Evolutionary conservation across 768 basidiomycete genomes (phyloP).

Genomic region (Tricholoma terreum): DNA sequence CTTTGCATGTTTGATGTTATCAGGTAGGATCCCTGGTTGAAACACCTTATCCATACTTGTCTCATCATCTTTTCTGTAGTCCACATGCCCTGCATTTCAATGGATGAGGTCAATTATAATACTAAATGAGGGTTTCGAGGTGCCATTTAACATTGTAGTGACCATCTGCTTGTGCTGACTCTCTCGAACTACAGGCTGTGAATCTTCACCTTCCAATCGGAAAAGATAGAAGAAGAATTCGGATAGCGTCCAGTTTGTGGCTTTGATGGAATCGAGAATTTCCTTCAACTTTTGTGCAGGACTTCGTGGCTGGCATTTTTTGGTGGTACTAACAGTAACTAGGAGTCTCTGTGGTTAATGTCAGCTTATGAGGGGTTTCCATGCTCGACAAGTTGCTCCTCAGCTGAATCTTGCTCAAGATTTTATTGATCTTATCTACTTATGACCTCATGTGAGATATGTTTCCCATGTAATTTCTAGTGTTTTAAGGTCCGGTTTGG

Average conservation of each 20-base stretch:
- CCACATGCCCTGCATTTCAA: conserved; percentile 1
- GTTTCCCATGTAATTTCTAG: too few species aligned
- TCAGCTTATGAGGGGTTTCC: not conserved
- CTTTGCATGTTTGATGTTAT: conserved; percentile 7
- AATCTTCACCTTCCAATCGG: not conserved
- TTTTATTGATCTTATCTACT: not conserved
- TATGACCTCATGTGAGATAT: too few species aligned
- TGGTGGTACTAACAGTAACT: not conserved
- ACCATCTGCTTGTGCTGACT: conserved; percentile 1
- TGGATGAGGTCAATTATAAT: conserved; percentile 7
- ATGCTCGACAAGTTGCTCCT: too few species aligned
- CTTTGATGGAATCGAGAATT: not conserved
- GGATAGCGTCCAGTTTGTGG: not conserved
- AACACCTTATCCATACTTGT: not conserved
- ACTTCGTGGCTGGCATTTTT: not conserved
- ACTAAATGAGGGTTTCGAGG: conserved; percentile 13
- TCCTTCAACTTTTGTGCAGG: conserved; percentile 1
- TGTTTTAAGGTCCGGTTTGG: too few species aligned
- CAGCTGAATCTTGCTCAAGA: too few species aligned
- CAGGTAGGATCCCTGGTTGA: not conserved
- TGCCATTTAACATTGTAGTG: conserved; percentile 3
- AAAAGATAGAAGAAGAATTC: conserved; percentile 3
- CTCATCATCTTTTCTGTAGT: conserved; percentile 5
- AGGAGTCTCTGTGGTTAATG: not conserved
- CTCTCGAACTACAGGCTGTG: not conserved